Percentiles rank a stretch among this genome's conserved stretches.
These are phyloP conservation scores for Exobasidium cylindrosporum DNA, from an alignment of 1,284 basidiomycete genomes.

Conservation along the genomic window DNA sequence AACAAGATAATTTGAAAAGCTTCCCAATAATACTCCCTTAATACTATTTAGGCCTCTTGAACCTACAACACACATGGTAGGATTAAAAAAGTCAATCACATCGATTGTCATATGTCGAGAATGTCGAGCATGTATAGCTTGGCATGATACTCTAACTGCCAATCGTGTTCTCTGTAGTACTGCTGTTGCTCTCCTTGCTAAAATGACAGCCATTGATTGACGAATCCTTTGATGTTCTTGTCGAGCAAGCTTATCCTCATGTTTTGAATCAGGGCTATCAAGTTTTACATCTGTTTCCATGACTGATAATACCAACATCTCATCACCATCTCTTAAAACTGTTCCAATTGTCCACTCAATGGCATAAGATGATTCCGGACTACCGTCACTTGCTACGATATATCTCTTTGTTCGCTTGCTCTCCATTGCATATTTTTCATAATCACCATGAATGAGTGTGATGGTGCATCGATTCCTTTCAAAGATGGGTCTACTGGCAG, in stretches of 20 bases:
- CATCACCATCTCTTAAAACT: slow-evolving; percentile 86
- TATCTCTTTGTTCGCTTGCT: slow-evolving; percentile 70
- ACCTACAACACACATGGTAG: slow-evolving; percentile 90
- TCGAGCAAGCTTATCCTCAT: slow-evolving; percentile 69
- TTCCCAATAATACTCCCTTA: slow-evolving; percentile 92
- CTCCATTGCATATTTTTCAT: slow-evolving; percentile 44
- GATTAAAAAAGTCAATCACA: slow-evolving; percentile 85
- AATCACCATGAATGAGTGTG: slow-evolving; percentile 68
- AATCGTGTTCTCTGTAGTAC: slow-evolving; percentile 84
- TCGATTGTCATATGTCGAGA: slow-evolving; percentile 82
- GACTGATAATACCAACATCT: slow-evolving; percentile 66
- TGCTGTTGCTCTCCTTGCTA: slow-evolving; percentile 76
- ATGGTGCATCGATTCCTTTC: slow-evolving; percentile 90
- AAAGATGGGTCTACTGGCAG: slow-evolving; percentile 66
- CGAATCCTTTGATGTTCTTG: slow-evolving; percentile 85
- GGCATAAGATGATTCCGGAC: slow-evolving; percentile 61
- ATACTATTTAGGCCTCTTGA: slow-evolving; percentile 84
- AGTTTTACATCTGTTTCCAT: slow-evolving; percentile 89
- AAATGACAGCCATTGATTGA: slow-evolving; percentile 80
- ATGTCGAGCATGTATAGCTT: slow-evolving; percentile 80
- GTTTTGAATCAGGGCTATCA: slow-evolving; percentile 65
- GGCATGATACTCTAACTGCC: slow-evolving; percentile 81
- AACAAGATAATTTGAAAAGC: slow-evolving; percentile 93
- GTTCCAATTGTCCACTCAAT: slow-evolving; percentile 75
- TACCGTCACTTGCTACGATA: slow-evolving; percentile 87